Evolutionary conservation across 768 basidiomycete genomes (phyloP).

Genomic region (Sarcodon sp.): DNA sequence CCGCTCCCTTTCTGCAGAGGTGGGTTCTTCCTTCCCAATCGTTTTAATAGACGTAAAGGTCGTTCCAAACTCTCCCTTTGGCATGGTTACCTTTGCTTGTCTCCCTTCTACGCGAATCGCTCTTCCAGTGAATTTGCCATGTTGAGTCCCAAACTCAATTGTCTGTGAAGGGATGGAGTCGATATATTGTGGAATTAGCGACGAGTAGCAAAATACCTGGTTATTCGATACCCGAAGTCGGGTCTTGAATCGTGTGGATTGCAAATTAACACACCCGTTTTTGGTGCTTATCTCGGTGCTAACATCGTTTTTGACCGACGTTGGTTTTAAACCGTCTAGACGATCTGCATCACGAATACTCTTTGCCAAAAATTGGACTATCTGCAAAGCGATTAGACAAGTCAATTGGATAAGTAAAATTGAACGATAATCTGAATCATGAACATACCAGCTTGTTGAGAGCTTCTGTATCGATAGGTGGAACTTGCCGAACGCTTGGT

Average conservation of each 20-base stretch:
- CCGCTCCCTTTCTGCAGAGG: constrained; percentile 8
- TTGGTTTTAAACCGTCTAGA: constrained; percentile 35
- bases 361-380: constrained; percentile 31
- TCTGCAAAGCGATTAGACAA: constrained; percentile 13
- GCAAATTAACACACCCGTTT: constrained; percentile 19
- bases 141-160: constrained; percentile 2
- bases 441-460: neutral
- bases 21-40: constrained; percentile 9
- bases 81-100: constrained; percentile 12
- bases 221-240: constrained; percentile 22
- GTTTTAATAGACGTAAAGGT: constrained; percentile 11
- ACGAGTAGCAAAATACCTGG: constrained; percentile 21
- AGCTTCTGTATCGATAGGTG: neutral
- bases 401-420: neutral
- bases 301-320: constrained; percentile 28
- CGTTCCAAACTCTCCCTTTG: constrained; percentile 23
- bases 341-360: constrained; percentile 30
- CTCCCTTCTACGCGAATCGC: neutral
- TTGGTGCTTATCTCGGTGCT: constrained; percentile 12
- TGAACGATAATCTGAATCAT: neutral
- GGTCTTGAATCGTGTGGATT: constrained; percentile 29
- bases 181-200: too few species aligned
- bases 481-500: neutral
- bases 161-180: constrained; percentile 8
- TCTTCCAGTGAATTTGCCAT: neutral